A percentile compares a stretch with the other conserved stretches of the same genome.
Conservation (phyloP, 192 early-diverging fungal genomes). For the Backusella macrospora region DNA sequence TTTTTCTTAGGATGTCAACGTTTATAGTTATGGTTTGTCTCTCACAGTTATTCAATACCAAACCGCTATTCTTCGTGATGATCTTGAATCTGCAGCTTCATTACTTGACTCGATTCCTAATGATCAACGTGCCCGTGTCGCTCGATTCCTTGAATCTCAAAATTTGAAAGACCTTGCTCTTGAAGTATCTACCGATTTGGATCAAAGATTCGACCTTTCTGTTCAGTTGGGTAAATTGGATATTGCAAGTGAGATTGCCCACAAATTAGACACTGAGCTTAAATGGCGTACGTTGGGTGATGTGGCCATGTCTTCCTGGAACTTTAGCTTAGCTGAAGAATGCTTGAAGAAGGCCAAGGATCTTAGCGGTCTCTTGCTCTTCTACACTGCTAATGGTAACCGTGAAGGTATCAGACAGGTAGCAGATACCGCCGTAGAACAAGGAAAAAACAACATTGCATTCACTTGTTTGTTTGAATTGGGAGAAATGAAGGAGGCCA, state of each 20-base stretch:
- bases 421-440: constrained; percentile 67
- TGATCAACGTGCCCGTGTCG: constrained; percentile 89
- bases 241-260: constrained; percentile 85
- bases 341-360: constrained; percentile 89
- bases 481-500: constrained; percentile 77
- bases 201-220: constrained; percentile 96
- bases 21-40: constrained; percentile 90
- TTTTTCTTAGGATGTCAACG: constrained; percentile 70
- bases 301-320: constrained; percentile 86
- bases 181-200: constrained; percentile 91
- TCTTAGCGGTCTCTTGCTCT: constrained; percentile 84
- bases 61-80: constrained; percentile 94
- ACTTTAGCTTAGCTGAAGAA: constrained; percentile 89
- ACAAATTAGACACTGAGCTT: constrained; percentile 77
- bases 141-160: constrained; percentile 94
- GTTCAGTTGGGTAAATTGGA: constrained; percentile 84
- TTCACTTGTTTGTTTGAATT: constrained; percentile 82
- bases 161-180: constrained; percentile 91
- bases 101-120: constrained; percentile 85
- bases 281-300: constrained; percentile 97
- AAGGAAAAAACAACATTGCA: constrained; percentile 91
- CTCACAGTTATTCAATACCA: constrained; percentile 98
- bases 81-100: constrained; percentile 78
- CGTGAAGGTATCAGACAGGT: constrained; percentile 72
- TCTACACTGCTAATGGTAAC: constrained; percentile 91